These are phyloP conservation scores for Ampelocalamus luodianensis DNA, from an alignment of 176 grass and related monocot species.

Conservation along the genomic window DNA sequence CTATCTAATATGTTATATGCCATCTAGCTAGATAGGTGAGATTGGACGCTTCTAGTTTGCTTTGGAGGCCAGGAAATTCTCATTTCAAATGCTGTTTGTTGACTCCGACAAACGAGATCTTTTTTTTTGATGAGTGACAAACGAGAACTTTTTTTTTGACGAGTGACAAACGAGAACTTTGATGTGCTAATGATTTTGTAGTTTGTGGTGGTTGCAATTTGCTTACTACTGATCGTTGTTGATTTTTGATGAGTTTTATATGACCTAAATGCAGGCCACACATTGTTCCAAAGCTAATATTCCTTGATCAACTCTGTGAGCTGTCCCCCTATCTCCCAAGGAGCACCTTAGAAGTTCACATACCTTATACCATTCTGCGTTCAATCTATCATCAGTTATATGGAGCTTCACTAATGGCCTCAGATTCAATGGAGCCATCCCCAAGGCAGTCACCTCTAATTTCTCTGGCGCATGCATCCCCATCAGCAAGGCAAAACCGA, in stretches of 20 bases:
- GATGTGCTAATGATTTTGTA: constrained; percentile 9
- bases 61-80: not conserved
- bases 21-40: not conserved
- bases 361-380: constrained; percentile 90
- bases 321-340: constrained; percentile 85
- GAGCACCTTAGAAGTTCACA: constrained; percentile 95
- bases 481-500: constrained; percentile 56
- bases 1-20: no score
- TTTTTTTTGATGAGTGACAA: no score
- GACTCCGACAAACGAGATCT: not conserved
- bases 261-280: constrained; percentile 54
- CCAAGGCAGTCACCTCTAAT: constrained; percentile 93
- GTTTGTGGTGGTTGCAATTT: constrained; percentile 12
- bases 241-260: not conserved
- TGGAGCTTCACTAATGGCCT: constrained; percentile 53
- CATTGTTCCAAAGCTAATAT: constrained; percentile 90
- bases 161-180: not conserved
- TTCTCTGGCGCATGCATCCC: constrained; percentile 77
- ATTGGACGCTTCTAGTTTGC: not conserved
- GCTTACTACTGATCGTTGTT: not conserved
- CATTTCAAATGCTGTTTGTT: constrained; percentile 10
- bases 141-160: not conserved
- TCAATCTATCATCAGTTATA: constrained; percentile 88
- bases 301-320: constrained; percentile 89
- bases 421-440: constrained; percentile 64